A percentile compares a stretch with the other conserved stretches of the same genome.
Conservation (phyloP, 148 eudicot species). For the Diospyros kaki region DNA sequence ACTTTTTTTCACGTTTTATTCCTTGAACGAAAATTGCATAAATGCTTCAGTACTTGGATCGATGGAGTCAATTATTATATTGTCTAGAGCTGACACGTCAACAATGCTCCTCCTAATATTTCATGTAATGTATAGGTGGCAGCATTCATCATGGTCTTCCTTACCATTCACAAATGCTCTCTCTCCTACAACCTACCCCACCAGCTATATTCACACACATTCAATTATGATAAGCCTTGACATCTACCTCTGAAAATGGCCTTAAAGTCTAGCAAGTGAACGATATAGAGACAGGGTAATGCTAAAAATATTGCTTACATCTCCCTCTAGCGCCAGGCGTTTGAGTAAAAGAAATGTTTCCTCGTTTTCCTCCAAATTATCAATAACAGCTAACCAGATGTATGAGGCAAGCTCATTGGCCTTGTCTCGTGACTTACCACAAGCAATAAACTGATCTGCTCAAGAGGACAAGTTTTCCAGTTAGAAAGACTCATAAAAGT, state of each 20-base stretch:
- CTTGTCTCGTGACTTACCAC: conserved; percentile 60
- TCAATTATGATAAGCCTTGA: background rate
- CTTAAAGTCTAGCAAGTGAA: background rate
- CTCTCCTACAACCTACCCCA: background rate
- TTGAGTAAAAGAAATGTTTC: conserved; percentile 53
- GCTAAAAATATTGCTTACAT: conserved; percentile 34
- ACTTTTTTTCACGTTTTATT: no score
- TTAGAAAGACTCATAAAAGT: background rate
- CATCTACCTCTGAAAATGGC: background rate
- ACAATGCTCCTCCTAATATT: background rate
- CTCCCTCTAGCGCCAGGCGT: conserved; percentile 61
- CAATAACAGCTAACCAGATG: conserved; percentile 73
- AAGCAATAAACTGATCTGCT: conserved; percentile 83
- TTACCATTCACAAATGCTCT: background rate
- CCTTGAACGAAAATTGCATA: no score
- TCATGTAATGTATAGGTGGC: background rate
- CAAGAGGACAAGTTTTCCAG: conserved; percentile 7
- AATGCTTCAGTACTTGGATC: no score
- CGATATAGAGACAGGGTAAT: conserved; percentile 3
- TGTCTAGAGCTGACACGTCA: background rate
- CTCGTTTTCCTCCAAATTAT: conserved; percentile 65
- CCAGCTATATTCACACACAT: background rate
- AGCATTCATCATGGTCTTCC: background rate
- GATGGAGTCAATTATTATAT: background rate
- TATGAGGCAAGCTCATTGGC: conserved; percentile 61